Evolutionary conservation across 106 monocot species (phyloP).

Genomic region (Phalaenopsis aphrodite): DNA sequence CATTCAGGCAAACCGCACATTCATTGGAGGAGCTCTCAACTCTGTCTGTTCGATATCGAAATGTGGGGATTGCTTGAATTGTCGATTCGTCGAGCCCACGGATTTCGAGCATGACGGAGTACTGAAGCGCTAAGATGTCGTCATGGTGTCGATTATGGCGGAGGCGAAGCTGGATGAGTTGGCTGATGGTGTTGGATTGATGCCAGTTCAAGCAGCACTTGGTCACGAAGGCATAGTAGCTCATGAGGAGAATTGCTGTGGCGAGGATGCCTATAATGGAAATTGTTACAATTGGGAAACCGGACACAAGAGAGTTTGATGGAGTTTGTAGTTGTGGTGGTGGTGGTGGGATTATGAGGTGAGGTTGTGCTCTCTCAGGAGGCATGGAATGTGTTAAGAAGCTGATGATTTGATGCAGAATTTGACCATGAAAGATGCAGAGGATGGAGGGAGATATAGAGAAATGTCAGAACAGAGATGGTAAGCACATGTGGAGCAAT

Average conservation of each 20-base stretch:
- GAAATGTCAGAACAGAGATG: neutral
- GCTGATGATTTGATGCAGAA: too few species aligned
- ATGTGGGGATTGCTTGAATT: conserved; percentile 31
- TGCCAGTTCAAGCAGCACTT: conserved; percentile 23
- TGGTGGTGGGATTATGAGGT: neutral
- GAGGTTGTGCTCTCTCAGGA: neutral
- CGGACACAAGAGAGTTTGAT: neutral
- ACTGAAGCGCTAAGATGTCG: neutral
- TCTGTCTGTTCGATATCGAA: conserved; percentile 1
- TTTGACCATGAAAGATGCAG: neutral
- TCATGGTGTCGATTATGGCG: neutral
- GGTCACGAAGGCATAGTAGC: conserved; percentile 17
- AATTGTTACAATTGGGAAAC: conserved; percentile 10
- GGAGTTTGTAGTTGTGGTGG: neutral
- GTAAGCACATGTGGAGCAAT: too few species aligned
- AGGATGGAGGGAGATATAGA: neutral
- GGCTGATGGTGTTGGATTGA: neutral
- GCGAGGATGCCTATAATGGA: conserved; percentile 14
- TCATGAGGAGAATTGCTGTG: conserved; percentile 8
- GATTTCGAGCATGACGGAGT: neutral
- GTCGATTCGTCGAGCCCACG: conserved; percentile 19
- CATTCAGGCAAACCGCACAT: conserved; percentile 33
- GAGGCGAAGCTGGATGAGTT: neutral
- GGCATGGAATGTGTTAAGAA: neutral
- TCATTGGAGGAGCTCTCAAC: neutral